Base-by-base conservation (phyloP, 1,284 basidiomycete species). In the Meira miltonrushii region DNA sequence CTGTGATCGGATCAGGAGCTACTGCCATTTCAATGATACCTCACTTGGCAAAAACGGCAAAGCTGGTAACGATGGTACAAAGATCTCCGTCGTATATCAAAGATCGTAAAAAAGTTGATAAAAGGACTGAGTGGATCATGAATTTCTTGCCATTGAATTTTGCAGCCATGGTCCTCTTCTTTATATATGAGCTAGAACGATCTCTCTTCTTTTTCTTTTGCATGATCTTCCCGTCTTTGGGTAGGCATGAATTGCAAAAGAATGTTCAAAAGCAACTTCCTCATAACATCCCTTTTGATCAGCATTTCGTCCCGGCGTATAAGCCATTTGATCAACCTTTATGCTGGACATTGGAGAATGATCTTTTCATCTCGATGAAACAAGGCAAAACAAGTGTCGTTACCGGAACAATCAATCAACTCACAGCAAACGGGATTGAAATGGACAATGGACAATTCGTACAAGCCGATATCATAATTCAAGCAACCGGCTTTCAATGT, bases 311-410 rank as follows among this genome's bases (percentile, higher is more conserved):
- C 39, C 77, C 77, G 25, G 62, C 37, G 12, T 78, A 78, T 67
- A 67, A 67, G 43, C 77, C 77, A 1, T 78, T 75, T 75, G 74
- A 78, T 54, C 76, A 78, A 67, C 64, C 75, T 37, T 61, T 78
- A 39, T 73, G 71, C 65, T 62, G 71, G 48, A 37, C 21, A 37
- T 66, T 61, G 55, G 74, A 75, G 15, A 76, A 78, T 54, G 77
- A 78, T 58, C 71, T 78, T 44, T 78, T 71, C 67, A 54, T 61
- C 47, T 62, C 65, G 6, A 64, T 78, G 1, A 58, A 72, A 44
- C 57, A 67, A 39, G 69, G 74, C 48, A 78, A 78, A 47, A 72
- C 67, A 0, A 59, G 66, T 57, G 74, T 78, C 40, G 71, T 69
- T 48, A 78, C 77, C 3, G 77, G 68, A 13, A 67, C 71, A 50